A percentile compares a stretch with the other conserved stretches of the same genome.
phyloP scores from a whole-genome alignment of 2,329 filamentous ascomycete genomes.

The Neocucurbitaria cava region DNA sequence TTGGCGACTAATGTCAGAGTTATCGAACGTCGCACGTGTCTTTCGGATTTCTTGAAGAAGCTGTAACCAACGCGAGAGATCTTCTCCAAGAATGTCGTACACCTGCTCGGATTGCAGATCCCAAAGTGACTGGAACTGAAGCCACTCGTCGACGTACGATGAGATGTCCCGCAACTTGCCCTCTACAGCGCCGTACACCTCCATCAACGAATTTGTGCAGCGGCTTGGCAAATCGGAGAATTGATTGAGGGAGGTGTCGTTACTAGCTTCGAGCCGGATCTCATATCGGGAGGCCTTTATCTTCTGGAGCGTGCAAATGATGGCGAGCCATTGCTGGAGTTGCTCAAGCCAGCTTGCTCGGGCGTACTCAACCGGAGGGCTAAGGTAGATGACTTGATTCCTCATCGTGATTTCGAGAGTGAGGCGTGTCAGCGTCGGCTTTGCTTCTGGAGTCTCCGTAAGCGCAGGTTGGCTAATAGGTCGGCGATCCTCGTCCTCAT shows the following conservation, averaged over 20 bases:
- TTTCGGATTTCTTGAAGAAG: slow-evolving; percentile 97
- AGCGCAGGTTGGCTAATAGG: slow-evolving; percentile 46
- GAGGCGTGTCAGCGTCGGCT: slow-evolving; percentile 73
- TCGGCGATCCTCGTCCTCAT: slow-evolving; percentile 35
- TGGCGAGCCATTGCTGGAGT: slow-evolving; percentile 89
- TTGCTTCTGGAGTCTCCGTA: slow-evolving; percentile 52
- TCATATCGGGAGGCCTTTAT: slow-evolving; percentile 96
- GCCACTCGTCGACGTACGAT: slow-evolving; percentile 93
- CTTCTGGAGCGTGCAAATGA: slow-evolving; percentile 90
- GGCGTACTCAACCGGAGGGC: slow-evolving; percentile 90
- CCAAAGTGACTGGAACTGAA: slow-evolving; percentile 98
- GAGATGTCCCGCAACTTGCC: slow-evolving; percentile 80
- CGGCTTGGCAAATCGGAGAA: slow-evolving; percentile 86
- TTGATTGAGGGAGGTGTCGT: slow-evolving; percentile 67
- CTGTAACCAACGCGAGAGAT: slow-evolving; percentile 91
- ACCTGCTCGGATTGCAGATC: slow-evolving; percentile 96
- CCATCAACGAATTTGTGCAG: slow-evolving; percentile 79
- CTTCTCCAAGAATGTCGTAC: slow-evolving; percentile 88
- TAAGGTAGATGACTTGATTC: slow-evolving; percentile 96
- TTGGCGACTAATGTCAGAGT: slow-evolving; percentile 87
- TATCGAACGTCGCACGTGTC: slow-evolving; percentile 95
- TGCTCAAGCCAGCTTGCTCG: slow-evolving; percentile 93
- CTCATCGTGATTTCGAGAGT: slow-evolving; percentile 96
- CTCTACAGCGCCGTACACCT: slow-evolving; percentile 85
- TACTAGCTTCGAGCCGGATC: slow-evolving; percentile 73